Percentiles rank a stretch among this genome's conserved stretches.
Evolutionary conservation across 345 rosid genomes (phyloP).

Genomic region (Brassica cretica): DNA sequence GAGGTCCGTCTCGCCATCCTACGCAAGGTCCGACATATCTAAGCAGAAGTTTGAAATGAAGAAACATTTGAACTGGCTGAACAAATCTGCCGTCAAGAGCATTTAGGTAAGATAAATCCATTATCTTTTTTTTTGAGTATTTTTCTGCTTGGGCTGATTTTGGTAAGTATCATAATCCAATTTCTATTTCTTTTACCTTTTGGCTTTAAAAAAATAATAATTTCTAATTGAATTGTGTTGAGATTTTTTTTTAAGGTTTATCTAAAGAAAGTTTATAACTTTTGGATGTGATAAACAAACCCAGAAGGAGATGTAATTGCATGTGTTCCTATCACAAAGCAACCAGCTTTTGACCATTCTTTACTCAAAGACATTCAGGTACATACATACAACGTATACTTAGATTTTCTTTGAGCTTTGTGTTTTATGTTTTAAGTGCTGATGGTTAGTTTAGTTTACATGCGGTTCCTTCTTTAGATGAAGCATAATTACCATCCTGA

Average conservation of each 20-base stretch:
- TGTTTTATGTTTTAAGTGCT: too few relatives aligned
- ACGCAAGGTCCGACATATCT: constrained; percentile 58
- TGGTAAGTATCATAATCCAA: constrained; percentile 14
- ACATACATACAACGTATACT: too few relatives aligned
- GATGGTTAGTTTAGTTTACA: too few relatives aligned
- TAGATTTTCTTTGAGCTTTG: too few relatives aligned
- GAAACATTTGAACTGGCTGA: constrained; percentile 82
- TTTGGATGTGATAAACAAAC: constrained; percentile 44
- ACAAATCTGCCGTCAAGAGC: constrained; percentile 79
- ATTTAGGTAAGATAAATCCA: constrained; percentile 53
- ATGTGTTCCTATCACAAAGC: constrained; percentile 48
- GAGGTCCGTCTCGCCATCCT: constrained; percentile 47
- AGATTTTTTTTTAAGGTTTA: too few relatives aligned
- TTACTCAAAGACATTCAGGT: too few relatives aligned
- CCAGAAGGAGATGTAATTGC: constrained; percentile 76
- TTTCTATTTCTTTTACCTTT: constrained; percentile 25
- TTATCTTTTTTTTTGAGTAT: constrained; percentile 6
- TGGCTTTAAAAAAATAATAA: too few relatives aligned
- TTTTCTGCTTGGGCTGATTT: constrained; percentile 23
- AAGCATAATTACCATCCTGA: constrained; percentile 56
- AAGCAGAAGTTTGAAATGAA: constrained; percentile 73
- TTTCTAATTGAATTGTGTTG: constrained; percentile 3
- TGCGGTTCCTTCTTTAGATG: too few relatives aligned
- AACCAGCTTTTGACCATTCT: too few relatives aligned
- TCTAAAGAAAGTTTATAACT: too few relatives aligned